Evolutionary conservation across 208 protist genomes (phyloP), one percentile per base, ranked within the genome.

Genomic region (Porcisia hertigi): DNA sequence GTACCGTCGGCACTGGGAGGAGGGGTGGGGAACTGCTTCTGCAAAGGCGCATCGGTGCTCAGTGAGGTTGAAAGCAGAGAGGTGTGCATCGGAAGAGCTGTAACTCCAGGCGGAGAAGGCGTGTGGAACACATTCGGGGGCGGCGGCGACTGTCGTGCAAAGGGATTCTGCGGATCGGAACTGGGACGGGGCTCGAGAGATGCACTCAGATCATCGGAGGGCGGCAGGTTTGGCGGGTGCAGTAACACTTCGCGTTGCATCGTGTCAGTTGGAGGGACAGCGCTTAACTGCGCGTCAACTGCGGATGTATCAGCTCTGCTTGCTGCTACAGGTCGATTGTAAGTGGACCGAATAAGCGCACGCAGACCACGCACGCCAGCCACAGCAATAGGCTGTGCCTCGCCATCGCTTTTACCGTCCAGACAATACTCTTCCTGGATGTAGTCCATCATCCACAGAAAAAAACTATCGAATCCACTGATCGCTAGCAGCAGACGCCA

Each of bases 361-460:
- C 88, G 88, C 77, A 96, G 77, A 20, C 92, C 88, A 23, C 92
- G 79, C n/a, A 86, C 81, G 30, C 89, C 90, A 5, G 76, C 86
- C 18, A 88, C 88, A 14, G 85, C 92, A 53, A 94, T 78, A 2
- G 70, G 58, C 0, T 75, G 59, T 39, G 59, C 55, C 34, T 76
- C 71, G 18, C 71, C 79, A 49, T 70, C 79, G 5, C 58, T 71
- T 47, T 71, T 55, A 8, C 64, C 20, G 55, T 76, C 83, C 62
- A 92, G 76, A 53, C 90, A 80, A 77, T 94, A 96, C 75, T 96
- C 90, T 74, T 96, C 93, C 16, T 83, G 80, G 62, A 96, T 90
- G 79, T 94, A 96, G 73, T 96, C 92, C 81, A 92, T 85, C 87
- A 97, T 93, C 84, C 88, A 93, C 8, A 43, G 67, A 69, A 89